Evolutionary conservation across 73 alveolate genomes (phyloP).

Genomic region (Symbiodinium pilosum): DNA sequence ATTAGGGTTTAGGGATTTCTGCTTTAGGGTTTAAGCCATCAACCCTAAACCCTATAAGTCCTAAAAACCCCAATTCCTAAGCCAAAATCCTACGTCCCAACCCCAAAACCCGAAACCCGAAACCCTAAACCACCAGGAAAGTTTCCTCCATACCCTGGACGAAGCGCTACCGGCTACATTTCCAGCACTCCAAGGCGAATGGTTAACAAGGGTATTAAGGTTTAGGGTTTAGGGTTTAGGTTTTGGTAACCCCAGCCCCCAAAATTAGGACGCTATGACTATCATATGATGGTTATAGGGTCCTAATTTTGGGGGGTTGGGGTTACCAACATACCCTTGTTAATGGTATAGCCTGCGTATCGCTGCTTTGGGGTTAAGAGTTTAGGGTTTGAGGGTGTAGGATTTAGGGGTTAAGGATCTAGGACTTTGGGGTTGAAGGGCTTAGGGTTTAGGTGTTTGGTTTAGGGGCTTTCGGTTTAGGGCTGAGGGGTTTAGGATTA

Average conservation of each 20-base stretch:
- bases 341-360: too few relatives aligned
- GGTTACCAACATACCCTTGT: too few relatives aligned
- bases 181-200: too few relatives aligned
- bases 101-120: background rate
- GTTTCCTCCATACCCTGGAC: background rate
- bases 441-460: background rate
- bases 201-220: too few relatives aligned
- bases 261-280: too few relatives aligned
- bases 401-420: background rate
- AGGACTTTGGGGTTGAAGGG: background rate
- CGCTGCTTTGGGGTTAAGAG: background rate
- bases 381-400: background rate
- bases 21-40: background rate
- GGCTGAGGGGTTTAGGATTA: background rate
- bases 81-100: background rate
- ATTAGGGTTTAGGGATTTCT: too few relatives aligned
- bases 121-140: background rate
- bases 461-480: background rate
- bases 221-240: slow-evolving; percentile 2
- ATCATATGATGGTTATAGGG: background rate
- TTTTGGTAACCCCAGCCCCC: background rate
- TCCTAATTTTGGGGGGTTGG: background rate
- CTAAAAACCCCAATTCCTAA: background rate
- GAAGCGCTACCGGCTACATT: background rate
- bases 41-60: background rate